These are phyloP conservation scores for Penicillium sumatraense DNA, from an alignment of 2,329 filamentous ascomycete genomes.

Conservation along the genomic window DNA sequence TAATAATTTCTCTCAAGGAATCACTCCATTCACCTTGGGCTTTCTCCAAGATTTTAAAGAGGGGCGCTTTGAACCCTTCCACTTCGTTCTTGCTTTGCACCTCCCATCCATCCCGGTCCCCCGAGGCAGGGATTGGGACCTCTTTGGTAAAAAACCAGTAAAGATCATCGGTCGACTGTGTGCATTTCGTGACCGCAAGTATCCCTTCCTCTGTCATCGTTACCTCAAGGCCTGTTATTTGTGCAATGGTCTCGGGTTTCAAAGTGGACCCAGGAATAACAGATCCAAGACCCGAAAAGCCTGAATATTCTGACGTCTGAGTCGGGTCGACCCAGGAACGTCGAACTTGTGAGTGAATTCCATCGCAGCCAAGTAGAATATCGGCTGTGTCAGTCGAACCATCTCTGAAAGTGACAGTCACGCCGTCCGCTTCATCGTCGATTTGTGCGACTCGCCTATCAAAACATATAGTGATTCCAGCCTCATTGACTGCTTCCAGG, in stretches of 20 bases:
- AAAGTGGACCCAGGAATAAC: constrained; percentile 16
- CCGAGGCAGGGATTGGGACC: constrained; percentile 29
- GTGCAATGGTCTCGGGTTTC: neutral
- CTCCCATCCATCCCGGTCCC: constrained; percentile 40
- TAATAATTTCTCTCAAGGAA: constrained; percentile 18
- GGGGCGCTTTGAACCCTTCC: constrained; percentile 33
- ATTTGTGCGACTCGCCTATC: constrained; percentile 27
- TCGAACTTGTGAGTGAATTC: constrained; percentile 45
- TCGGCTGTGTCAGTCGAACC: constrained; percentile 31
- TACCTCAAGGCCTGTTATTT: constrained; percentile 29
- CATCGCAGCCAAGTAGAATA: constrained; percentile 46
- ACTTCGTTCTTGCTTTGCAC: constrained; percentile 34
- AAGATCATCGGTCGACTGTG: constrained; percentile 25
- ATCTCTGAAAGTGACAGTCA: constrained; percentile 35
- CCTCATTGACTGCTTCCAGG: constrained; percentile 23
- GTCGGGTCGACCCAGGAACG: constrained; percentile 34
- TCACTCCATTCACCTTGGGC: constrained; percentile 33
- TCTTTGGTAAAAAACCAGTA: constrained; percentile 39
- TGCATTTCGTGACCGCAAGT: constrained; percentile 31
- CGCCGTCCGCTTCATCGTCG: constrained; percentile 23
- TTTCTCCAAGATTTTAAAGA: constrained; percentile 27
- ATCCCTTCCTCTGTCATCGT: constrained; percentile 37
- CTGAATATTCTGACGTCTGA: constrained; percentile 38
- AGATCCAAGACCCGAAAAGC: constrained; percentile 30
- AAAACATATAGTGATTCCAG: constrained; percentile 32